Base-by-base conservation (phyloP, 78 protist species). In the Andalucia godoyi region DNA sequence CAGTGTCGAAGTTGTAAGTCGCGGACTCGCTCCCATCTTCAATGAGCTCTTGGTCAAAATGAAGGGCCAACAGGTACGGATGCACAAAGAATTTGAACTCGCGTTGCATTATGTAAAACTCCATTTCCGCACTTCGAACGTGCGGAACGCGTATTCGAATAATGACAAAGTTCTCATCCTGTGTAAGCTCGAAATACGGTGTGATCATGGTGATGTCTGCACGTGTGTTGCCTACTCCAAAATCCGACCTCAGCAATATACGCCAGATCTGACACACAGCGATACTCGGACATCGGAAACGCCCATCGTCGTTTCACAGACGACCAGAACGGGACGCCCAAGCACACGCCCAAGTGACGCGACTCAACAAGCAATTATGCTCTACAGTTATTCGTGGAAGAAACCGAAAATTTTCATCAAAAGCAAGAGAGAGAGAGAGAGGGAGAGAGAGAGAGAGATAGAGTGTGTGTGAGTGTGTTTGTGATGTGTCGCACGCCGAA, bases 21-120 rank as follows among this genome's bases (percentile, higher is more conserved):
- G 65, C 60, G 21, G 9, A 4, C 47, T 10, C 62, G 40, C 33
- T n/a, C 8, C n/a, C 60, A 27, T 45, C 73, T 10, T 67, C 73
- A 7, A 38, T 67, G 57, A 67, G 10, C 36, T 47, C 60, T 9
- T 67, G 73, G 46, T 58, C 67, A 34, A 67, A 67, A 38, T 9
- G 18, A 33, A 67, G 53, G 43, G 61, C 27, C 32, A 67, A 29
- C 18, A 37, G 52, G 53, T 67, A 67, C 27, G 73, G 73, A 21
- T 4, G 21, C 50, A 25, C 66, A 39, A 52, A 32, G 40, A 67
- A 51, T 21, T 43, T 54, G 27, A 67, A 40, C 21, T n/a, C 23
- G 38, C 9, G 25, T 8, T 52, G 61, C 38, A 13, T 6, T 13
- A 67, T 52, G 27, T 27, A 46, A 12, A 57, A 67, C 47, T 57